Evolutionary conservation across 2,329 filamentous ascomycete species (phyloP).

Genomic region (Aspergillus sp.): DNA sequence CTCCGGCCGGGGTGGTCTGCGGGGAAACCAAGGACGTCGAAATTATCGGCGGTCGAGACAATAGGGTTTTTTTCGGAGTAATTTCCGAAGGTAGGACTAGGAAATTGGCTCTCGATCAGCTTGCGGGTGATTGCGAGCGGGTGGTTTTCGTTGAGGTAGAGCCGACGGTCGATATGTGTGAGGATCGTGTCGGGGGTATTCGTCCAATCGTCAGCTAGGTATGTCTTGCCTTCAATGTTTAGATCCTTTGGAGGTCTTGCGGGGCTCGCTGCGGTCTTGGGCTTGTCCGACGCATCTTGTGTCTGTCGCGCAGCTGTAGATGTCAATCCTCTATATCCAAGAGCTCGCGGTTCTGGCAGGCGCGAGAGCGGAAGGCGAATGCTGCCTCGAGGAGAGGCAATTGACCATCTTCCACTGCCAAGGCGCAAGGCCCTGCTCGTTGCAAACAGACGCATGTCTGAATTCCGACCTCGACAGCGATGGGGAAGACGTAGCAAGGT

Average conservation of each 20-base stretch:
- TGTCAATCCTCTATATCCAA: conserved; percentile 30
- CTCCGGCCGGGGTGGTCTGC: conserved; percentile 82
- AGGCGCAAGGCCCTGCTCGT: conserved; percentile 41
- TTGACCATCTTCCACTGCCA: conserved; percentile 34
- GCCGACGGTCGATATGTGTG: conserved; percentile 67
- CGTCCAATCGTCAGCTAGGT: conserved; percentile 75
- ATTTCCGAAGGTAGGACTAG: conserved; percentile 67
- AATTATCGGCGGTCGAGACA: conserved; percentile 83
- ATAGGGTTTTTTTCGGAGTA: conserved; percentile 80
- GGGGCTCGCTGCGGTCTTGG: conserved; percentile 1
- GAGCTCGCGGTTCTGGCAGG: conserved; percentile 15
- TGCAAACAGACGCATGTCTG: conserved; percentile 39
- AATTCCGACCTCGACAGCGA: not conserved
- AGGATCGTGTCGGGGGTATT: conserved; percentile 79
- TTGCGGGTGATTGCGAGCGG: conserved; percentile 86
- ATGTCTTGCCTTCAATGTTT: conserved; percentile 62
- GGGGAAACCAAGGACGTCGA: conserved; percentile 94
- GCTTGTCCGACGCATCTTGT: conserved; percentile 15
- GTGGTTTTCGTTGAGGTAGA: conserved; percentile 92
- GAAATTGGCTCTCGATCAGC: conserved; percentile 89
- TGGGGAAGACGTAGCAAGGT: not conserved
- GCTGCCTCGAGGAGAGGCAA: conserved; percentile 24
- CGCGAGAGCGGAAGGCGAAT: conserved; percentile 22
- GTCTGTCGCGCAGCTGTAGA: conserved; percentile 30
- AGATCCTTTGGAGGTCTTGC: conserved; percentile 36